Evolutionary conservation across 2,329 filamentous ascomycete species (phyloP), one percentile per base, ranked within the genome.

Genomic region (Penicillium corylophilum): DNA sequence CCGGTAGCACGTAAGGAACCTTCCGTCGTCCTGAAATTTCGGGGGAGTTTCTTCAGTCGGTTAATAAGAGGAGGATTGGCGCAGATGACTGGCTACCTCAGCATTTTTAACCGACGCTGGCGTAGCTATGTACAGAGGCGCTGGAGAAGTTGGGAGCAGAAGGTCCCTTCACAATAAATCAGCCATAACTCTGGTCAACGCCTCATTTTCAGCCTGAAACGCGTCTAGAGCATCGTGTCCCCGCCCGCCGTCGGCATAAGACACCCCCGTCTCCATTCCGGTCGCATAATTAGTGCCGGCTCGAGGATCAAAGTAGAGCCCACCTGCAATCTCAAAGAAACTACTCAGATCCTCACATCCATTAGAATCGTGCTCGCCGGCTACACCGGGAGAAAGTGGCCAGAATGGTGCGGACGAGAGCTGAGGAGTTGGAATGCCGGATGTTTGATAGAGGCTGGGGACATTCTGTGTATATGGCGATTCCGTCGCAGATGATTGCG

Each of bases 291-390:
- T 57, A 13, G 50, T 36, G 2, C 40, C 47, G 1, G 48, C 12
- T 2, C 40, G 40, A 8, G 63, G 56, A 45, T 68, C 65, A 35
- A 69, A 67, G 16, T 70, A 71, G 3, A 71, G 46, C 0, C 76
- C 79, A 0, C 82, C 82, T 0, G 81, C 82, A 47, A 82, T 79
- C 59, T 85, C 82, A 53, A 85, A 85, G 54, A 85, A 70, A 53
- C 74, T 83, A 5, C 81, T 84, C 39, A 85, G 64, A 58, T 85
- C 82, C 51, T 81, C 69, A 31, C 72, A 71, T 22, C 54, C 59
- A 24, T 66, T 66, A 0, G 59, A 48, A 22, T 63, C 55, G 1
- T 45, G 26, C 6, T 53, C 54, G 3, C 22, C 38, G 1, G 49
- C 20, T 9, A 50, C 51, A 20, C 33, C 46, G 7, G 60, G 56